Evolutionary conservation across 257 asterid genomes (phyloP).

Genomic region (Salvia rosmarinus): DNA sequence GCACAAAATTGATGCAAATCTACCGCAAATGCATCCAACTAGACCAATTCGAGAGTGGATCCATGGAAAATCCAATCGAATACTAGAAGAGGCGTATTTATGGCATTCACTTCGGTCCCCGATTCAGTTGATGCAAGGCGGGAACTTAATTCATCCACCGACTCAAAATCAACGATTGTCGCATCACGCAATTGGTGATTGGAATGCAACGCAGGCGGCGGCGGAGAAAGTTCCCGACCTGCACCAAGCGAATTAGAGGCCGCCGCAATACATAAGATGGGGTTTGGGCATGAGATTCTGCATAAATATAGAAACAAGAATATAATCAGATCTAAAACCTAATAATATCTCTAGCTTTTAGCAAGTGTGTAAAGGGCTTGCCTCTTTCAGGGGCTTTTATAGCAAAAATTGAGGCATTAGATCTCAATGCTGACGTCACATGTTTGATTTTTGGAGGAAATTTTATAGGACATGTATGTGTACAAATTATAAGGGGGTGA

Average conservation of each 20-base stretch:
- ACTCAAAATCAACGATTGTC: too few relatives aligned
- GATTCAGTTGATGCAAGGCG: conserved; percentile 71
- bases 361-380: too few relatives aligned
- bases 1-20: not conserved
- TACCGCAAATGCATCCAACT: not conserved
- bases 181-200: too few relatives aligned
- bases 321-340: conserved; percentile 13
- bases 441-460: too few relatives aligned
- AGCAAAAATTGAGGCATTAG: too few relatives aligned
- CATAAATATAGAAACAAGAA: not conserved
- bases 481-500: too few relatives aligned
- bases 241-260: conserved; percentile 76
- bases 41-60: not conserved
- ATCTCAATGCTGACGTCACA: too few relatives aligned
- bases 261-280: conserved; percentile 41
- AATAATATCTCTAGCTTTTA: too few relatives aligned
- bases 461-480: too few relatives aligned
- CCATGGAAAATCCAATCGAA: not conserved
- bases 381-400: too few relatives aligned
- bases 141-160: conserved; percentile 42
- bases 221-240: conserved; percentile 53
- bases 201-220: conserved; percentile 11
- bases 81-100: not conserved
- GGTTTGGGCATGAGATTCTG: not conserved
- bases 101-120: conserved; percentile 52